Evolutionary conservation across 768 basidiomycete species (phyloP), one percentile per base, ranked within the genome.

Genomic region (Goffeauzyma gilvescens): DNA sequence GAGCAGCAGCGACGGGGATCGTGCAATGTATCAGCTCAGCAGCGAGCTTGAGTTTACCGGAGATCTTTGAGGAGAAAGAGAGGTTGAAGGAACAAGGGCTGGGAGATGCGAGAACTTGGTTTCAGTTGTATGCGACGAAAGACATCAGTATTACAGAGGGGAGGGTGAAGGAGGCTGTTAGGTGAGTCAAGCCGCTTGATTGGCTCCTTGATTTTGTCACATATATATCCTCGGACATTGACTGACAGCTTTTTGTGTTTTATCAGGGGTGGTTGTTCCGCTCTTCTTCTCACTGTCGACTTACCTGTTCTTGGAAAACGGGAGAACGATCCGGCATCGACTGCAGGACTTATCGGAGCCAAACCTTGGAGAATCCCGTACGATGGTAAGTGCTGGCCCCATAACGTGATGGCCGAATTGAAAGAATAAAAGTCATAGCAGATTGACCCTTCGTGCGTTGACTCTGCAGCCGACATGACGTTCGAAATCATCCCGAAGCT

Each of bases 211-310:
- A n/a, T n/a, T n/a, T n/a, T n/a, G n/a, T n/a, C n/a, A n/a, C n/a
- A n/a, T n/a, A n/a, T n/a, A n/a, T n/a, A n/a, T n/a, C n/a, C n/a
- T n/a, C n/a, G n/a, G n/a, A n/a, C n/a, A n/a, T n/a, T n/a, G n/a
- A n/a, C n/a, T n/a, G n/a, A n/a, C n/a, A 21, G 28, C 31, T 15
- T 23, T 13, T 7, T 30, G 3, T 35, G 22, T 6, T 28, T 5
- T n/a, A 18, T 3, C 14, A 8, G 9, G 15, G 5, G 14, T 20
- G 18, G n/a, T 32, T 15, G 8, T 4, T 5, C 24, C 40, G 85
- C 82, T 1, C 79, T 95, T 38, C 78, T 84, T 55, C 65, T 95
- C 33, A 90, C 87, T 1, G 86, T 89, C 2, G 87, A 95, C 62
- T 81, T 84, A 1, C 69, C 81, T 21, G 74, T 81, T 22, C 70